A percentile compares a stretch with the other conserved stretches of the same genome.
Conservation (phyloP, 2,329 filamentous ascomycete genomes). For the Aspergillus novoparasiticus region DNA sequence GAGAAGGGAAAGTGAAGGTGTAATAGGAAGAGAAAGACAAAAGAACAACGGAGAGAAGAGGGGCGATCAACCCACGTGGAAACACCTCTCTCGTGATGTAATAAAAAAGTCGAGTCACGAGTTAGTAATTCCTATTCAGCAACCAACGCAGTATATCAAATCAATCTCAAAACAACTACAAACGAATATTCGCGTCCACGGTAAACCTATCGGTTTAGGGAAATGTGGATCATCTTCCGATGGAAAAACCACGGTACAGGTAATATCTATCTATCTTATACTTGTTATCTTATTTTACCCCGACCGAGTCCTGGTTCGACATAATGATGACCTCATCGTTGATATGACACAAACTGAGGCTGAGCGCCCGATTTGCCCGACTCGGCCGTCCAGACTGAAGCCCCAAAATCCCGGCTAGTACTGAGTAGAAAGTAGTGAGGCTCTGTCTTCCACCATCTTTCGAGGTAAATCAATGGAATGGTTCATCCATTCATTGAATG, state of each 20-base stretch:
- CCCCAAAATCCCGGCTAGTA: no score
- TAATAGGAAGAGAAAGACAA: neutral
- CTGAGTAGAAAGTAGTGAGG: no score
- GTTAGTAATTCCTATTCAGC: neutral
- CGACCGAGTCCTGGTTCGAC: neutral
- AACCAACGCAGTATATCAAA: neutral
- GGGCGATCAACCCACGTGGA: constrained; percentile 13
- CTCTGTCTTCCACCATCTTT: neutral
- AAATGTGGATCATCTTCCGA: neutral
- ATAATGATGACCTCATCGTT: constrained; percentile 14
- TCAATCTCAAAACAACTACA: neutral
- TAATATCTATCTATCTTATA: neutral
- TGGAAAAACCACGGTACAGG: neutral
- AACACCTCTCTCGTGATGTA: constrained; percentile 16
- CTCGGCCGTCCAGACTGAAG: neutral
- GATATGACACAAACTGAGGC: constrained; percentile 2
- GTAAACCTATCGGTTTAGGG: neutral
- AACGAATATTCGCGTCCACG: neutral
- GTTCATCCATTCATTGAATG: neutral
- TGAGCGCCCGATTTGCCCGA: neutral
- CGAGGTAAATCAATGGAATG: neutral
- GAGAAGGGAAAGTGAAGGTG: neutral
- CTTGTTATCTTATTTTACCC: neutral
- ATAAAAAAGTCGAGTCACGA: constrained; percentile 1
- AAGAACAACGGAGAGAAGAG: neutral